Conservation (phyloP, 2,329 filamentous ascomycete genomes). For the Aspergillus japonicus region DNA sequence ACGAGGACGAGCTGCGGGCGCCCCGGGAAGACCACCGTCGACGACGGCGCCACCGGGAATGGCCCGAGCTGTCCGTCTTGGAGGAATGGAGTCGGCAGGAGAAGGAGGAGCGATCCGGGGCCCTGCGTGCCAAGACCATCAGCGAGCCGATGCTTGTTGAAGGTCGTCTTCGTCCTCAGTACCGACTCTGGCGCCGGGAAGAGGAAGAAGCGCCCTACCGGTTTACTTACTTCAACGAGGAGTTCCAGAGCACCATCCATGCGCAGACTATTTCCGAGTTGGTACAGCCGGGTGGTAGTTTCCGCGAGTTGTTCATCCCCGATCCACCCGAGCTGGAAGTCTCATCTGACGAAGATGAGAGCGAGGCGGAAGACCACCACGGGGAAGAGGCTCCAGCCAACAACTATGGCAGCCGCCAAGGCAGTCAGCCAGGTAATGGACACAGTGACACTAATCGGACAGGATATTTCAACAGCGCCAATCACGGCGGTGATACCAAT, state of each 20-base stretch:
- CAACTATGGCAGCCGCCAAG: constrained; percentile 23
- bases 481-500: constrained; percentile 1
- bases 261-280: constrained; percentile 93
- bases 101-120: constrained; percentile 81
- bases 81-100: constrained; percentile 90
- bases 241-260: constrained; percentile 93
- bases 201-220: constrained; percentile 90
- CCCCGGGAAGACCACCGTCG: constrained; percentile 48
- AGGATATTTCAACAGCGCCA: background rate
- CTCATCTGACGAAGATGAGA: constrained; percentile 66
- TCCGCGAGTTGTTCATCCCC: constrained; percentile 85
- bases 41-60: constrained; percentile 67
- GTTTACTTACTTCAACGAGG: constrained; percentile 98
- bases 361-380: constrained; percentile 29
- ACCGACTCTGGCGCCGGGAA: constrained; percentile 77
- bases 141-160: constrained; percentile 91
- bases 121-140: constrained; percentile 82
- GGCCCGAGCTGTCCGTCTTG: constrained; percentile 80
- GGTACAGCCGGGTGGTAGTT: constrained; percentile 78
- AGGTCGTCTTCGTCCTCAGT: constrained; percentile 78
- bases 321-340: constrained; percentile 75
- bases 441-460: constrained; percentile 1
- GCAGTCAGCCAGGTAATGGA: constrained; percentile 1
- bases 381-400: constrained; percentile 18
- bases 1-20: constrained; percentile 59